Conservation (phyloP, 208 protist species). For the Leishmania amazonensis region DNA sequence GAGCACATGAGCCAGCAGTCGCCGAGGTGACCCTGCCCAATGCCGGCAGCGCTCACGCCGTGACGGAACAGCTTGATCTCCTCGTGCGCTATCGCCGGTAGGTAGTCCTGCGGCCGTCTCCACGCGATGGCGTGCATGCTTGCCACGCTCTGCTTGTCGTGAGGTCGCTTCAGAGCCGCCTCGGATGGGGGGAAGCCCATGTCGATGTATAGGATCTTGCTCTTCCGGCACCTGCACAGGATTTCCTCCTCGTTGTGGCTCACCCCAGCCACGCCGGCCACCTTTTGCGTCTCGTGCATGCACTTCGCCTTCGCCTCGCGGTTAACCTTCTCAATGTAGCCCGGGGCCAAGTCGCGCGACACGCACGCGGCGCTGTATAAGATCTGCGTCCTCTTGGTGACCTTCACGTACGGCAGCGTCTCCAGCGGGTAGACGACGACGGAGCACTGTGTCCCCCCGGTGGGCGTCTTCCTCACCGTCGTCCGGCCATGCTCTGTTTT, state of each 20-base stretch:
- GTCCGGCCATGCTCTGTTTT: conserved; percentile 31
- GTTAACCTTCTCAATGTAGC: conserved; percentile 36
- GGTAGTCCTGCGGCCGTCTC: conserved; percentile 57
- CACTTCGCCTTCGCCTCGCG: conserved; percentile 25
- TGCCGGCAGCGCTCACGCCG: conserved; percentile 36
- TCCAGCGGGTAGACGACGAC: conserved; percentile 60
- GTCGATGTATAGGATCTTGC: conserved; percentile 55
- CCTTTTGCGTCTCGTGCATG: conserved; percentile 19
- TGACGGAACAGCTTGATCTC: conserved; percentile 44
- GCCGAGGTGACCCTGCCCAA: conserved; percentile 62
- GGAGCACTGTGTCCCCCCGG: conserved; percentile 21
- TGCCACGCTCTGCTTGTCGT: conserved; percentile 30
- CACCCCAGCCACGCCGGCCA: conserved; percentile 19
- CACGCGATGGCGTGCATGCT: conserved; percentile 40
- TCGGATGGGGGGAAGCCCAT: conserved; percentile 44
- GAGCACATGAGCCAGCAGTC: conserved; percentile 75
- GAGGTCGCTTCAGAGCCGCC: conserved; percentile 35
- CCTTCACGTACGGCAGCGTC: conserved; percentile 39
- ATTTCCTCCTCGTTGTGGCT: conserved; percentile 36
- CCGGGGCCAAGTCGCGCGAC: conserved; percentile 18
- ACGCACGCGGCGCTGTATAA: conserved; percentile 25
- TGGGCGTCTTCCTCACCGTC: conserved; percentile 15
- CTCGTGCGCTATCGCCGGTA: conserved; percentile 34
- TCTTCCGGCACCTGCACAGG: conserved; percentile 47
- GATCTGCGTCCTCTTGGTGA: conserved; percentile 30